phyloP scores from a whole-genome alignment of 2,329 filamentous ascomycete species.

The Colletotrichum sp. region DNA sequence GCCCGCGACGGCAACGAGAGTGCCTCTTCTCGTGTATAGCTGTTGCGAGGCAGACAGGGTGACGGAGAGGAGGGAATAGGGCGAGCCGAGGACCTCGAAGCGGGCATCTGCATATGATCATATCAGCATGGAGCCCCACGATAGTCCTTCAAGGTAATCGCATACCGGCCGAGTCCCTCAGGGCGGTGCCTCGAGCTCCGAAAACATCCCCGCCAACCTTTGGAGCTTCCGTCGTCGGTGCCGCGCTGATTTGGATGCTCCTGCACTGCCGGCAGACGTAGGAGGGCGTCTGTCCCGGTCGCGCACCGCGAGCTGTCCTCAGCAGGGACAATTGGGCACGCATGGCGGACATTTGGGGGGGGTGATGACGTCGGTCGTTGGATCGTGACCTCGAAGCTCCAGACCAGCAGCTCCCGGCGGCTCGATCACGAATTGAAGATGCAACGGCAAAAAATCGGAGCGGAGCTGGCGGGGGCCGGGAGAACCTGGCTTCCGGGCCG shows the following conservation, averaged over 20 bases:
- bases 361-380: conserved; percentile 13
- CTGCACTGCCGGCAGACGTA: conserved; percentile 63
- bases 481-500: background rate
- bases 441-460: conserved; percentile 13
- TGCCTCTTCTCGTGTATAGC: conserved; percentile 90
- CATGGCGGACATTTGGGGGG: conserved; percentile 37
- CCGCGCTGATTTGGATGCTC: conserved; percentile 66
- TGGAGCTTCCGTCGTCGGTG: conserved; percentile 62
- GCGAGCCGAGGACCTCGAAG: conserved; percentile 91
- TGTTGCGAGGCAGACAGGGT: conserved; percentile 92
- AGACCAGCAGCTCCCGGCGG: background rate
- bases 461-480: background rate
- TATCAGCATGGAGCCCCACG: background rate
- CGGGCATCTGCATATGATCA: conserved; percentile 72
- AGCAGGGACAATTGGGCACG: conserved; percentile 46
- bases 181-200: conserved; percentile 48
- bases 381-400: conserved; percentile 11
- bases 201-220: conserved; percentile 60
- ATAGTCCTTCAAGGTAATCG: background rate
- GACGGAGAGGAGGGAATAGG: conserved; percentile 93
- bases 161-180: conserved; percentile 57
- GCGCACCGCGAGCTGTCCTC: conserved; percentile 36
- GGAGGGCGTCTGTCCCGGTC: conserved; percentile 28
- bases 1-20: conserved; percentile 86
- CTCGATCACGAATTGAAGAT: background rate